phyloP scores from a whole-genome alignment of 768 basidiomycete genomes.

The Rhodocollybia butyracea region DNA sequence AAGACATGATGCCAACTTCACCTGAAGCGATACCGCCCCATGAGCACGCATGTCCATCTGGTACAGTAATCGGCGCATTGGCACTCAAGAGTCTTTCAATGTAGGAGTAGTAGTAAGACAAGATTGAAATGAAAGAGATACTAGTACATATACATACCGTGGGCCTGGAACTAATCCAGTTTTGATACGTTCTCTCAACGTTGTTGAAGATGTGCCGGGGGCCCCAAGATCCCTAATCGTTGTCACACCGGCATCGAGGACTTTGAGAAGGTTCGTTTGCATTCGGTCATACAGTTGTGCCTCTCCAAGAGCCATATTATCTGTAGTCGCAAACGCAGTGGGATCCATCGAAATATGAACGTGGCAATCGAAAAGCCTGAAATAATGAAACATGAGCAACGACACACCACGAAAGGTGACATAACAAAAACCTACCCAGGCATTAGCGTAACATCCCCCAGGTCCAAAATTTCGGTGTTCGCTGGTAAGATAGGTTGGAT shows the following conservation, averaged over 20 bases:
- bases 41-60: conserved; percentile 1
- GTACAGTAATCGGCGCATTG: conserved; percentile 9
- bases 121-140: background rate
- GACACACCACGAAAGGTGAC: too few species aligned
- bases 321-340: background rate
- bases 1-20: too few species aligned
- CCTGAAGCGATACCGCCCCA: conserved; percentile 7
- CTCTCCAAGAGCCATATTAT: background rate
- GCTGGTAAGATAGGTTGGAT: background rate
- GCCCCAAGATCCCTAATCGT: conserved; percentile 5
- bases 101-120: background rate
- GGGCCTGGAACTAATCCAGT: conserved; percentile 2
- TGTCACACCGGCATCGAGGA: conserved; percentile 7
- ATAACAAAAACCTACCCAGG: too few species aligned
- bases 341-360: conserved; percentile 9
- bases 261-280: conserved; percentile 1
- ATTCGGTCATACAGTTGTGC: background rate
- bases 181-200: conserved; percentile 1
- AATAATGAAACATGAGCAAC: too few species aligned
- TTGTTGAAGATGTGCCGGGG: background rate
- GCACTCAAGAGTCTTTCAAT: background rate
- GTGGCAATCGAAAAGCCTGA: conserved; percentile 7
- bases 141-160: conserved; percentile 1
- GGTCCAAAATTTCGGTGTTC: background rate
- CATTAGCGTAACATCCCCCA: conserved; percentile 7